Evolutionary conservation across 2,329 filamentous ascomycete species (phyloP), one percentile per base, ranked within the genome.

Genomic region (Falciphora oryzae): DNA sequence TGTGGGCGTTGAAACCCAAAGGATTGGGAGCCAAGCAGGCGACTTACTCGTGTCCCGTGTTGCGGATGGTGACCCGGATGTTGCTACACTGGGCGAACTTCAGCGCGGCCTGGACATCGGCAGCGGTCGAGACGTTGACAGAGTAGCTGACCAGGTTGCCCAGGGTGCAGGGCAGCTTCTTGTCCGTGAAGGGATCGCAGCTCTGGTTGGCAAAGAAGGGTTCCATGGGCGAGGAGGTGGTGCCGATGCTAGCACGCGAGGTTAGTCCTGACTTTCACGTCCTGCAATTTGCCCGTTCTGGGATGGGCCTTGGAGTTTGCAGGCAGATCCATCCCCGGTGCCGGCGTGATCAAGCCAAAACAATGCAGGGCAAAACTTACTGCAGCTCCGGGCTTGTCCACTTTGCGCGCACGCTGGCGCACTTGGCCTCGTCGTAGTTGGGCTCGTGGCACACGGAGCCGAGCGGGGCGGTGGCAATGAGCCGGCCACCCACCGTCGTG

Each of bases 61-160:
- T 85, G 66, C 81, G 79, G 66, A 87, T 78, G 35, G 85, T 75
- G 0, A 87, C 69, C 2, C 84, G 79, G 59, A 87, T 74, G 68
- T 82, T 83, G 67, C 81, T 72, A 8, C 78, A 66, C 0, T 71
- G 71, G 0, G 80, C 81, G 65, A 85, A 78, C 62, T 73, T 68
- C 63, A 78, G 67, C 22, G 74, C 73, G 10, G 73, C 72, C 58
- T 74, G 71, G 50, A 74, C 65, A 31, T 75, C 68, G 0, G 66
- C 67, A 0, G 64, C 66, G 1, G 66, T 65, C 59, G 64, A 66
- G 25, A 69, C 71, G 28, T 70, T 68, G 66, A 74, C 68, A 27
- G 70, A 69, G 59, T 67, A 77, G 32, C 75, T 71, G 10, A 74
- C 74, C 65, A 79, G 79, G 66, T 75, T 76, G 7, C 78, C 78